These are phyloP conservation scores for Spizellomyces punctatus DNA, from an alignment of 192 early-diverging fungal genomes.

Conservation along the genomic window DNA sequence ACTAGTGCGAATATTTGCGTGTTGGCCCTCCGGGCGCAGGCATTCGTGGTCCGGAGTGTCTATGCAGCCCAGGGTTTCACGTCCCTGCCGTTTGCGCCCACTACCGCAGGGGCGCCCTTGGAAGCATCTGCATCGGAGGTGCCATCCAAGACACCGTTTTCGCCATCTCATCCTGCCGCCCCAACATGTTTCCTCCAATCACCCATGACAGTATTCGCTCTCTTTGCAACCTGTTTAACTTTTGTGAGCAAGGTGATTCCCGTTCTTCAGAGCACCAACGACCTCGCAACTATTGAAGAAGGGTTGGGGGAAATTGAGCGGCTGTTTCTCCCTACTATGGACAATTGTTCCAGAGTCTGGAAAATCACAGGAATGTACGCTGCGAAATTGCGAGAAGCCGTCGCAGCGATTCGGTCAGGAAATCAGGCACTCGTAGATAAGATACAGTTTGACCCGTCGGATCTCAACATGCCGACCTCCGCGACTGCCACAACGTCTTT, in stretches of 20 bases:
- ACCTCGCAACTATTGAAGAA: background rate
- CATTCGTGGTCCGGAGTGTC: slow-evolving; percentile 9
- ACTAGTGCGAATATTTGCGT: no score
- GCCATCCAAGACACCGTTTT: background rate
- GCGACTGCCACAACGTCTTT: no score
- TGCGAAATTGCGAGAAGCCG: background rate
- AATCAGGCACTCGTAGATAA: no score
- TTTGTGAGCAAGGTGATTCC: background rate
- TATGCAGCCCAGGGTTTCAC: slow-evolving; percentile 22
- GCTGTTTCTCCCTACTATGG: slow-evolving; percentile 14
- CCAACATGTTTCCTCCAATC: slow-evolving; percentile 8
- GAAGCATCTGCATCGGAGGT: no score
- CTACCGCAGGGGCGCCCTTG: background rate
- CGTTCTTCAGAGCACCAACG: background rate
- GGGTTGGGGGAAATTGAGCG: background rate
- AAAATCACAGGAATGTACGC: slow-evolving; percentile 8
- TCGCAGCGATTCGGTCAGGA: no score
- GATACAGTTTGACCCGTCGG: no score
- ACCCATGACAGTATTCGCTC: slow-evolving; percentile 7
- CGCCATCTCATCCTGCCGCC: background rate
- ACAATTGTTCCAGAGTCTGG: slow-evolving; percentile 10
- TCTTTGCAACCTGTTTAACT: background rate
- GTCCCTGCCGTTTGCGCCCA: background rate
- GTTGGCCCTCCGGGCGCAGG: slow-evolving; percentile 11
- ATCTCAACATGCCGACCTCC: no score